These are phyloP conservation scores for Calocybe gambosa DNA, from an alignment of 1,284 basidiomycete species.

Conservation along the genomic window DNA sequence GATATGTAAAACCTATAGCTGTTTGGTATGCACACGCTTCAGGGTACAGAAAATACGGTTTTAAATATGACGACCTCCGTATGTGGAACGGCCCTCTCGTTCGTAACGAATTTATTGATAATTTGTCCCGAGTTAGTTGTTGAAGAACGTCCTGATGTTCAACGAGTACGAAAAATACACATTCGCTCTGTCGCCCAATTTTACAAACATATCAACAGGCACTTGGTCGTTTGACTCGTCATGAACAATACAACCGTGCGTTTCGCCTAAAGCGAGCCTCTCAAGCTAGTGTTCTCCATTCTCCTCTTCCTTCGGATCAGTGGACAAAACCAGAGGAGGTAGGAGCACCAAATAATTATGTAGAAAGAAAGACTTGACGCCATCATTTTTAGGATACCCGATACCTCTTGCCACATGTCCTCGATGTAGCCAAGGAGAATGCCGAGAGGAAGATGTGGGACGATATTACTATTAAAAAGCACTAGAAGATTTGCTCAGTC, in stretches of 20 bases:
- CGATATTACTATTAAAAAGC: slow-evolving; percentile 58
- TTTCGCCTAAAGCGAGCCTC: slow-evolving; percentile 87
- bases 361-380: too few relatives aligned
- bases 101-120: slow-evolving; percentile 3
- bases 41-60: slow-evolving; percentile 87
- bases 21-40: slow-evolving; percentile 78
- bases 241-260: slow-evolving; percentile 86
- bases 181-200: background rate
- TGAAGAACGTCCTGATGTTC: slow-evolving; percentile 82
- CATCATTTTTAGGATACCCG: slow-evolving; percentile 93
- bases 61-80: slow-evolving; percentile 95
- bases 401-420: slow-evolving; percentile 83
- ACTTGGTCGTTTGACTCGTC: slow-evolving; percentile 72
- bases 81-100: slow-evolving; percentile 27
- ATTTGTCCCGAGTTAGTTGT: slow-evolving; percentile 46
- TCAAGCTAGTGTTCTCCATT: slow-evolving; percentile 78
- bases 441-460: slow-evolving; percentile 85
- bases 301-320: slow-evolving; percentile 78
- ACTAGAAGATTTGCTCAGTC: slow-evolving; percentile 34
- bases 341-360: too few relatives aligned
- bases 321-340: slow-evolving; percentile 83
- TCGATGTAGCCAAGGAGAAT: slow-evolving; percentile 73
- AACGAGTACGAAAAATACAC: slow-evolving; percentile 55
- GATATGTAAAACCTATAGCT: slow-evolving; percentile 74
- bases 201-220: slow-evolving; percentile 49